phyloP scores from a whole-genome alignment of 805 yeast genomes.

The Metschnikowia lachancei region DNA sequence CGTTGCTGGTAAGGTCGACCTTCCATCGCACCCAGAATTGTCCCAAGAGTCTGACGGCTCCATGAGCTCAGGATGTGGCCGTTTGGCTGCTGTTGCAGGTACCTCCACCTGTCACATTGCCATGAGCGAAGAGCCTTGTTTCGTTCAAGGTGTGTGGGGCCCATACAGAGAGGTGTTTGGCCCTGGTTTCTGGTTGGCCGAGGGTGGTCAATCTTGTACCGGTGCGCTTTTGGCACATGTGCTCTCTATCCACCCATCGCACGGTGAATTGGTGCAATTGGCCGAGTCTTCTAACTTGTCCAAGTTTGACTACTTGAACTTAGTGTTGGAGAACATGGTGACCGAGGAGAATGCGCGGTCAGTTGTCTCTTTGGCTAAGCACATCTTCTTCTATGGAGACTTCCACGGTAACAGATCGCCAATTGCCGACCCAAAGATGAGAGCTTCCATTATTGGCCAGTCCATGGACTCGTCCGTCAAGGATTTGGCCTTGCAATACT shows the following conservation, averaged over 20 bases:
- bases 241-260: slow-evolving; percentile 84
- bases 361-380: slow-evolving; percentile 76
- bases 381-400: slow-evolving; percentile 92
- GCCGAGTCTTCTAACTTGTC: slow-evolving; percentile 70
- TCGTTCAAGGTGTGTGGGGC: slow-evolving; percentile 98
- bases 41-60: slow-evolving; percentile 42
- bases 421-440: slow-evolving; percentile 93
- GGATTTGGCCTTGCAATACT: slow-evolving; percentile 78
- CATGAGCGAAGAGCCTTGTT: slow-evolving; percentile 76
- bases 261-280: slow-evolving; percentile 60
- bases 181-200: slow-evolving; percentile 91
- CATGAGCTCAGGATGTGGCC: slow-evolving; percentile 66
- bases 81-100: slow-evolving; percentile 97
- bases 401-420: slow-evolving; percentile 96
- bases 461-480: slow-evolving; percentile 86
- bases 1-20: slow-evolving; percentile 83
- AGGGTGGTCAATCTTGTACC: slow-evolving; percentile 98
- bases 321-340: slow-evolving; percentile 65
- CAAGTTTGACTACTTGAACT: slow-evolving; percentile 79
- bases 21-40: slow-evolving; percentile 50
- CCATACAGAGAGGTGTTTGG: slow-evolving; percentile 93
- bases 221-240: slow-evolving; percentile 93
- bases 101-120: slow-evolving; percentile 96
- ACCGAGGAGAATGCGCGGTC: slow-evolving; percentile 58
- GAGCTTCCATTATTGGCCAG: slow-evolving; percentile 88